Base-by-base conservation (phyloP, 768 basidiomycete genomes). In the Leucosporidium yakuticum region DNA sequence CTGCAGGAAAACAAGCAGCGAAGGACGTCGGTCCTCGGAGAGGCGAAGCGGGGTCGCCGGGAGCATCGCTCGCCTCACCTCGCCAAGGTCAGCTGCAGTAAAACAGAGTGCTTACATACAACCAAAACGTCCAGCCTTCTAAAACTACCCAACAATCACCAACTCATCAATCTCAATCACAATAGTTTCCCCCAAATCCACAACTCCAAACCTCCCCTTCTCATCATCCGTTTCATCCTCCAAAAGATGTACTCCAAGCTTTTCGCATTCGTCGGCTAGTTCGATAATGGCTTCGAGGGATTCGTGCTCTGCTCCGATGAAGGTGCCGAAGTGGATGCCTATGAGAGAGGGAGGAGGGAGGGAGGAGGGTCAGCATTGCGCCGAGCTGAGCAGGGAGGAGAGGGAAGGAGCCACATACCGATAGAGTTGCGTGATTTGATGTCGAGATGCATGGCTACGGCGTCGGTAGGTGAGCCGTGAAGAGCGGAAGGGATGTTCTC, bases 321-420 rank as follows among this genome's bases (percentile, higher is more conserved):
- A 82, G 21, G 82, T 83, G 32, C 78, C 82, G 65, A 82, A 82
- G 69, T 82, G 82, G 77, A 82, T 81, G 19, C 64, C 69, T 57
- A 65, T 57, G 21, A 29, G n/a, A n/a, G 44, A 12, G 27, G n/a
- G 19, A 27, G 25, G 23, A 23, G 4, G 23, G 39, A 15, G 14
- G 39, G 8, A 15, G 34, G 12, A 36, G 12, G 39, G 39, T 44
- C 39, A 44, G 39, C n/a, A n/a, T n/a, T n/a, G n/a, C 39, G 39
- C 39, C 39, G 39, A 44, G 39, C 6, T 8, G 39, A 15, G 39
- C 3, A 15, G 14, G 39, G 32, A 23, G 29, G 29, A 31, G 5
- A 21, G n/a, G 47, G 62, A 60, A 11, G 55, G 55, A 29, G 20
- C 21, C 15, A 34, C 60, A 31, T 27, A 69, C 77, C 81, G 29